Evolutionary conservation across 352 stramenopile species (phyloP).

Genomic region (Pilasporangium apinafurcum): DNA sequence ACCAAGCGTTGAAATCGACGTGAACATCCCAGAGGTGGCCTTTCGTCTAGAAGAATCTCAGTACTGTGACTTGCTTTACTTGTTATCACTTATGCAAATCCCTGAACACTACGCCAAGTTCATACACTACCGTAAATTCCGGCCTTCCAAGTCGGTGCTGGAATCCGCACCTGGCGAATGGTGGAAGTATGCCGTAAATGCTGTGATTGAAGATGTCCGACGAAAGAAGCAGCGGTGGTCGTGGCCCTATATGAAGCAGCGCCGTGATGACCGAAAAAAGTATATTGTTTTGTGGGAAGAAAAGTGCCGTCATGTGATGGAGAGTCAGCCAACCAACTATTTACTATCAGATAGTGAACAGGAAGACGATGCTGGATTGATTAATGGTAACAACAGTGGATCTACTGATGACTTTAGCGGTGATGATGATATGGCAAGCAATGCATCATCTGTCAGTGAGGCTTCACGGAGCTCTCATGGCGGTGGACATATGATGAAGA

Average conservation of each 20-base stretch:
- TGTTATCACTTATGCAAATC: slow-evolving; percentile 62
- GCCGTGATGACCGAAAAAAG: slow-evolving; percentile 65
- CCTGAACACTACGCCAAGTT: slow-evolving; percentile 75
- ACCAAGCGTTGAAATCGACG: slow-evolving; percentile 78
- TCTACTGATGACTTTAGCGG: slow-evolving; percentile 2
- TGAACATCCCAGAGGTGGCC: slow-evolving; percentile 72
- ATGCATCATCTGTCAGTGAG: not conserved
- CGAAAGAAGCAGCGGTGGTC: slow-evolving; percentile 65
- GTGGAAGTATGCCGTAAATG: slow-evolving; percentile 78
- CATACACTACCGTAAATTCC: slow-evolving; percentile 64
- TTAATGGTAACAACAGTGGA: slow-evolving; percentile 6
- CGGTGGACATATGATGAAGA: slow-evolving; percentile 3
- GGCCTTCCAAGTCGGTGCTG: slow-evolving; percentile 43
- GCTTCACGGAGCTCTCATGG: slow-evolving; percentile 1
- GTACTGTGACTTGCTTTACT: slow-evolving; percentile 83
- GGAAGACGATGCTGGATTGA: slow-evolving; percentile 40
- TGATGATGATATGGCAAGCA: slow-evolving; percentile 10
- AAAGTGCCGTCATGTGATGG: slow-evolving; percentile 12
- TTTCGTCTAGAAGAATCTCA: slow-evolving; percentile 82
- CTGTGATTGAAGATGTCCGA: slow-evolving; percentile 50
- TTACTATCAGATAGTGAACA: slow-evolving; percentile 51
- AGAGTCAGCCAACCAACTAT: slow-evolving; percentile 25
- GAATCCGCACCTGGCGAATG: slow-evolving; percentile 48
- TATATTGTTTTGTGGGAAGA: slow-evolving; percentile 71
- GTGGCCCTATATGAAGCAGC: slow-evolving; percentile 80